A percentile compares a stretch with the other conserved stretches of the same genome.
phyloP scores from a whole-genome alignment of 345 rosid species.

The Capsella bursapastoris region DNA sequence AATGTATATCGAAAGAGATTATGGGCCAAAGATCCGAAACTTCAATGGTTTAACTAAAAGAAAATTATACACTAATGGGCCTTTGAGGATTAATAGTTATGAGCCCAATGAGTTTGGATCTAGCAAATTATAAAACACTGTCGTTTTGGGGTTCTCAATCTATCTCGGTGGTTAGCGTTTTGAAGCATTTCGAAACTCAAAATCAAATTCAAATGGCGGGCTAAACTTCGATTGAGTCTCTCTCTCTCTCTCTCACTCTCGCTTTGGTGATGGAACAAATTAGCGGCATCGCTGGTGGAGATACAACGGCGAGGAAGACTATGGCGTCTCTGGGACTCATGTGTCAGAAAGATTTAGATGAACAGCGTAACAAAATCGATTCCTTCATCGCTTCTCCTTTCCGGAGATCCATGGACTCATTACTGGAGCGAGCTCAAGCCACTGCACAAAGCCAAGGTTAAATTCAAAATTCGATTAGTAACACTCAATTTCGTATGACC shows the following conservation, averaged over 20 bases:
- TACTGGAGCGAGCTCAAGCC: slow-evolving; percentile 54
- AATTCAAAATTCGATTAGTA: background rate
- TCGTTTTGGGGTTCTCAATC: too few species aligned
- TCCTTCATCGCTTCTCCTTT: slow-evolving; percentile 56
- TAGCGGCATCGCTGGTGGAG: slow-evolving; percentile 31
- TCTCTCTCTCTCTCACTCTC: slow-evolving; percentile 3
- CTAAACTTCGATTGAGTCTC: slow-evolving; percentile 18
- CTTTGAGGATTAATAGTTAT: too few species aligned
- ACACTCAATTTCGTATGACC: background rate
- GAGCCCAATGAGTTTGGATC: too few species aligned
- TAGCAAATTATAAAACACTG: too few species aligned
- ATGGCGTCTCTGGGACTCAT: slow-evolving; percentile 65
- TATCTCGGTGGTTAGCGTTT: background rate
- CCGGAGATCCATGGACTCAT: slow-evolving; percentile 50
- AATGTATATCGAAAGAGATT: too few species aligned
- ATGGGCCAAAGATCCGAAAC: too few species aligned
- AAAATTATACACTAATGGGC: too few species aligned
- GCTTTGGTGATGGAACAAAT: slow-evolving; percentile 30
- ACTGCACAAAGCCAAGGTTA: slow-evolving; percentile 63
- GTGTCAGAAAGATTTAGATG: slow-evolving; percentile 50
- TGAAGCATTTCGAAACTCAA: slow-evolving; percentile 34
- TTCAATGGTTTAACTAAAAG: too few species aligned
- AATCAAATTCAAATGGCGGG: slow-evolving; percentile 40
- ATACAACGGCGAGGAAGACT: slow-evolving; percentile 42
- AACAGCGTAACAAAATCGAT: slow-evolving; percentile 55